Conservation (phyloP, 1,284 basidiomycete species). For the Tetrapyrgos nigripes region DNA sequence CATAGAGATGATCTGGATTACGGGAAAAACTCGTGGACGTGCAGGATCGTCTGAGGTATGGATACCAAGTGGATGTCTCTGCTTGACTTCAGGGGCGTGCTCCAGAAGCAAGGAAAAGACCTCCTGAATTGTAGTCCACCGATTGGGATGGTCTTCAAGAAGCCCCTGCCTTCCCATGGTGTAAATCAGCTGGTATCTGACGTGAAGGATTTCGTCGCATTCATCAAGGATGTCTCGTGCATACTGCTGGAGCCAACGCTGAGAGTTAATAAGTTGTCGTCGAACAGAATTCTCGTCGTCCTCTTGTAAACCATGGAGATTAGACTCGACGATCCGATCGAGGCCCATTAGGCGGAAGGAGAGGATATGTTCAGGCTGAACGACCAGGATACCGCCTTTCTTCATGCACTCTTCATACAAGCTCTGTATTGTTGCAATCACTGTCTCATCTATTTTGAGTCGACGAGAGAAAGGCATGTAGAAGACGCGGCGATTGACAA, state of each 20-base stretch:
- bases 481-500: slow-evolving; percentile 51
- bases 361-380: slow-evolving; percentile 60
- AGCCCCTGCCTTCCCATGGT: slow-evolving; percentile 43
- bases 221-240: slow-evolving; percentile 20
- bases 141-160: slow-evolving; percentile 48
- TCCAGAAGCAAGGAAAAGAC: slow-evolving; percentile 4
- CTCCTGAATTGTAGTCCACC: slow-evolving; percentile 42
- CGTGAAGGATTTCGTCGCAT: slow-evolving; percentile 20
- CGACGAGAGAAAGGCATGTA: slow-evolving; percentile 55
- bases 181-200: slow-evolving; percentile 37
- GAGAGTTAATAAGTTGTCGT: slow-evolving; percentile 7
- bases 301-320: slow-evolving; percentile 28
- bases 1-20: slow-evolving; percentile 37
- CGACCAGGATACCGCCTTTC: slow-evolving; percentile 48
- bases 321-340: slow-evolving; percentile 40
- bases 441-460: slow-evolving; percentile 25
- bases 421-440: slow-evolving; percentile 29
- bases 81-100: slow-evolving; percentile 9
- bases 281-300: slow-evolving; percentile 8
- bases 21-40: slow-evolving; percentile 34
- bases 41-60: slow-evolving; percentile 19
- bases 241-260: slow-evolving; percentile 8
- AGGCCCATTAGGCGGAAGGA: slow-evolving; percentile 54
- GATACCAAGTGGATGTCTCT: slow-evolving; percentile 22
- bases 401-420: slow-evolving; percentile 46